Percentiles rank a stretch among this genome's conserved stretches.
phyloP scores from a whole-genome alignment of 768 basidiomycete genomes.

The Lactarius vividus region DNA sequence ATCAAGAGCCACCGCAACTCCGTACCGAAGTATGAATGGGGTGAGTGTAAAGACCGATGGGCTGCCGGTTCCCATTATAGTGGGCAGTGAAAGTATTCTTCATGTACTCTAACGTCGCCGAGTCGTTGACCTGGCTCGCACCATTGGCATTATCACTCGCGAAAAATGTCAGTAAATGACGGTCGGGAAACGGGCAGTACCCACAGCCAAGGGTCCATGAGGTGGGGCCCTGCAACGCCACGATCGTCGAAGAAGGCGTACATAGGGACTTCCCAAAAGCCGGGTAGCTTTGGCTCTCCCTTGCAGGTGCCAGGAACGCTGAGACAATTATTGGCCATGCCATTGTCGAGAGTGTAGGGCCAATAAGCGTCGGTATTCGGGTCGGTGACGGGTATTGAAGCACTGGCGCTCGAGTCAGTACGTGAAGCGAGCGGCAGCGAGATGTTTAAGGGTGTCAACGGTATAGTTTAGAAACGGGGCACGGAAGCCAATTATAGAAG shows the following conservation, averaged over 20 bases:
- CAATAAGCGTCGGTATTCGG: slow-evolving; percentile 71
- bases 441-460: slow-evolving; percentile 55
- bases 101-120: slow-evolving; percentile 68
- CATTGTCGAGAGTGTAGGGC: slow-evolving; percentile 81
- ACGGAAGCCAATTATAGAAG: slow-evolving; percentile 66
- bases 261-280: slow-evolving; percentile 87
- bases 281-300: slow-evolving; percentile 68
- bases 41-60: slow-evolving; percentile 79
- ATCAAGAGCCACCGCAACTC: slow-evolving; percentile 5
- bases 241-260: slow-evolving; percentile 67
- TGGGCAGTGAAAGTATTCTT: slow-evolving; percentile 70
- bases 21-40: slow-evolving; percentile 70
- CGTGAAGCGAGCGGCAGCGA: slow-evolving; percentile 56
- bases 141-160: slow-evolving; percentile 52
- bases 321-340: slow-evolving; percentile 76
- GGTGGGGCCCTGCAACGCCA: slow-evolving; percentile 55
- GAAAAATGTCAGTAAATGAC: slow-evolving; percentile 1
- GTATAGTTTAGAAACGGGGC: slow-evolving; percentile 73
- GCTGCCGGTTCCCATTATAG: slow-evolving; percentile 72
- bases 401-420: slow-evolving; percentile 67
- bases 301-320: slow-evolving; percentile 53
- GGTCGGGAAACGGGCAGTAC: slow-evolving; percentile 30
- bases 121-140: slow-evolving; percentile 47
- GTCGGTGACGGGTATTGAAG: slow-evolving; percentile 65
- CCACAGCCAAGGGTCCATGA: slow-evolving; percentile 85